These are phyloP conservation scores for Stipa capillata DNA, from an alignment of 176 grass and related monocot genomes.

Conservation along the genomic window DNA sequence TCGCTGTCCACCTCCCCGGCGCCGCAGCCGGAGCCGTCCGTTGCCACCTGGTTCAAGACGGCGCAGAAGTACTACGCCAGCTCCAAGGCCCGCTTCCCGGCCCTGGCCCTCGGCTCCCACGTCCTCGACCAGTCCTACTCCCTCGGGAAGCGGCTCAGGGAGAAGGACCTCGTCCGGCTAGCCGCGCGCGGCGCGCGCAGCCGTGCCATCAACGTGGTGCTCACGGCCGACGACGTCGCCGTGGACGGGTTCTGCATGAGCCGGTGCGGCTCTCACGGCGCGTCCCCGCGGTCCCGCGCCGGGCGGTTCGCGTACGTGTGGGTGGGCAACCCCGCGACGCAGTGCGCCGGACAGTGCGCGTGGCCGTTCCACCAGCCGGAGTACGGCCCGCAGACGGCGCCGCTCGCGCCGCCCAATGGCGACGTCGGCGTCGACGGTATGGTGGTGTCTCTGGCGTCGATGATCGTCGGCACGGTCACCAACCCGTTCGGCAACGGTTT, in stretches of 20 bases:
- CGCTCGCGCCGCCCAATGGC: slow-evolving; percentile 78
- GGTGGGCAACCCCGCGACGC: slow-evolving; percentile 78
- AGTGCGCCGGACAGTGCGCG: slow-evolving; percentile 87
- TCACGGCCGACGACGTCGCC: slow-evolving; percentile 68
- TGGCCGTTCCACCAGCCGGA: slow-evolving; percentile 96
- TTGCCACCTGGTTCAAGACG: slow-evolving; percentile 74
- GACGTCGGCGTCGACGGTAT: slow-evolving; percentile 88
- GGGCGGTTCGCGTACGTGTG: slow-evolving; percentile 82
- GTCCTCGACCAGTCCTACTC: slow-evolving; percentile 47
- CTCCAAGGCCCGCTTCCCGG: slow-evolving; percentile 44
- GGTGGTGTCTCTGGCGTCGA: slow-evolving; percentile 79
- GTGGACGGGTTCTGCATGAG: slow-evolving; percentile 92
- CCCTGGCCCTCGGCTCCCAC: slow-evolving; percentile 18
- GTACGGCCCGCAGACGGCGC: slow-evolving; percentile 76
- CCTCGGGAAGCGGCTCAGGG: slow-evolving; percentile 38
- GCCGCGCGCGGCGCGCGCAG: slow-evolving; percentile 23
- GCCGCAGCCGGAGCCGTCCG: slow-evolving; percentile 40
- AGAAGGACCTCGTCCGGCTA: slow-evolving; percentile 40
- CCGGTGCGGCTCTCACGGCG: slow-evolving; percentile 79
- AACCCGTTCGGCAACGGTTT: slow-evolving; percentile 86
- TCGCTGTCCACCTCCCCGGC: slow-evolving; percentile 6
- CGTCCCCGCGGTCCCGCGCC: slow-evolving; percentile 24
- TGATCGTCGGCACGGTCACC: slow-evolving; percentile 70
- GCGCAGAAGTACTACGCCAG: slow-evolving; percentile 58
- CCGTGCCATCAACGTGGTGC: slow-evolving; percentile 68